A percentile compares a stretch with the other conserved stretches of the same genome.
These are phyloP conservation scores for Fusarium guadeloupense DNA, from an alignment of 2,329 filamentous ascomycete species.

Conservation along the genomic window DNA sequence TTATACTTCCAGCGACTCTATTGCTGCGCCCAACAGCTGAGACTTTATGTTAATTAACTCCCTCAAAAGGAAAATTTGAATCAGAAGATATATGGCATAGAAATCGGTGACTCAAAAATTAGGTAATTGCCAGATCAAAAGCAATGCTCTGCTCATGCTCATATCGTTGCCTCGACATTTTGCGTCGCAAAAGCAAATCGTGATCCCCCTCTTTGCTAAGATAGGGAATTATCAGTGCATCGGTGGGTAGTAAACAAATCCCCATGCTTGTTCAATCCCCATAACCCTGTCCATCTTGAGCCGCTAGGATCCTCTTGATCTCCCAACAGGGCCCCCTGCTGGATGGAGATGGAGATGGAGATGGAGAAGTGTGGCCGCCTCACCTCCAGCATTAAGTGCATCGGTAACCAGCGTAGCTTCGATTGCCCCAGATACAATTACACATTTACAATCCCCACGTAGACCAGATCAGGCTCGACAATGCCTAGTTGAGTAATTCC, in stretches of 20 bases:
- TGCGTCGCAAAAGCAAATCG: background rate
- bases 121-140: constrained; percentile 27
- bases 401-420: too few relatives aligned
- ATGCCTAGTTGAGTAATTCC: background rate
- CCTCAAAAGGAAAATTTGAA: constrained; percentile 3
- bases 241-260: background rate
- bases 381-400: constrained; percentile 15
- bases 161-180: background rate
- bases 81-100: constrained; percentile 11
- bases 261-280: constrained; percentile 5
- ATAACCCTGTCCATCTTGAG: constrained; percentile 21
- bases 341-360: constrained; percentile 1
- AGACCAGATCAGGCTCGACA: background rate
- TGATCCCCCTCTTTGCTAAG: background rate
- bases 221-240: constrained; percentile 1
- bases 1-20: constrained; percentile 1
- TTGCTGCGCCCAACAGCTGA: constrained; percentile 16
- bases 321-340: constrained; percentile 24
- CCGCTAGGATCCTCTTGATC: constrained; percentile 22
- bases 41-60: constrained; percentile 4
- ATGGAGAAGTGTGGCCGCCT: constrained; percentile 25
- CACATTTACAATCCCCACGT: constrained; percentile 8
- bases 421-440: constrained; percentile 6
- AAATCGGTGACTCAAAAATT: constrained; percentile 12
- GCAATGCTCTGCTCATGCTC: too few relatives aligned